These are phyloP conservation scores for Fraxinus cuspidata DNA, from an alignment of 257 asterid species.

Conservation along the genomic window DNA sequence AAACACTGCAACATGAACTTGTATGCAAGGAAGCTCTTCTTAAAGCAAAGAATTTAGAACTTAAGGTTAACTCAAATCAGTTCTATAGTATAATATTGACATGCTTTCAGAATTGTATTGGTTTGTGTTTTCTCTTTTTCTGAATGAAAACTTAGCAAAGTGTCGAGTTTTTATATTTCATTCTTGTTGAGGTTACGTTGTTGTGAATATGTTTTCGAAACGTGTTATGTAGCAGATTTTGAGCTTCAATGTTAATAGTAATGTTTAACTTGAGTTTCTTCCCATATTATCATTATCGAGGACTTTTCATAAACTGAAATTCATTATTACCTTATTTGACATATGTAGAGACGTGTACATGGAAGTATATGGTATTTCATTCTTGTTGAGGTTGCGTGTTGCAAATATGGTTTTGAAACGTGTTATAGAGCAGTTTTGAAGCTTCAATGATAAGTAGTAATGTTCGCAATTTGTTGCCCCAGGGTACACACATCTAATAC, in stretches of 20 bases:
- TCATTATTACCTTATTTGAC: neutral
- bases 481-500: neutral
- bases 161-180: neutral
- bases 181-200: neutral
- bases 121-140: neutral
- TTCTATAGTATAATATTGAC: neutral
- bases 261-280: neutral
- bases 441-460: no score
- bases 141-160: neutral
- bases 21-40: slow-evolving; percentile 70
- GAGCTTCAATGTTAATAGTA: neutral
- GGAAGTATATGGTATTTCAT: neutral
- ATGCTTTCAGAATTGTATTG: neutral
- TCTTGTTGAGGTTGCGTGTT: neutral
- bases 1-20: slow-evolving; percentile 71
- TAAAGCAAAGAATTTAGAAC: slow-evolving; percentile 51
- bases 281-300: neutral
- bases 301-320: neutral
- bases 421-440: neutral
- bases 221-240: neutral
- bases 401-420: neutral
- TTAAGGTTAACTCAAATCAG: slow-evolving; percentile 28
- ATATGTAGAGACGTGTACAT: neutral
- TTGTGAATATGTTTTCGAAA: neutral
- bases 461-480: no score